phyloP scores from a whole-genome alignment of 306 rosid species.

The Nissolia schottii region DNA sequence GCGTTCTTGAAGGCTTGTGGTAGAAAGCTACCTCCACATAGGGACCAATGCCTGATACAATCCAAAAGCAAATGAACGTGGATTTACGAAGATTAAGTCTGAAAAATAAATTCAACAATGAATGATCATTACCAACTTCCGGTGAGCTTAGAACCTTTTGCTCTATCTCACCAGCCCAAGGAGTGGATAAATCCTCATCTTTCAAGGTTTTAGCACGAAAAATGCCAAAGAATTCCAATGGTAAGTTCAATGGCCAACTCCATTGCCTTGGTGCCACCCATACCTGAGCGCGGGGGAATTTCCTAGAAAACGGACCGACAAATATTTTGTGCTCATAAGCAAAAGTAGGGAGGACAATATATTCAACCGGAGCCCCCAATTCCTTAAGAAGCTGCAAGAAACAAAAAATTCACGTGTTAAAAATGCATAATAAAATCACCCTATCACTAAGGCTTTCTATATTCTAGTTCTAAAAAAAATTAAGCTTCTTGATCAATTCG shows the following conservation, averaged over 20 bases:
- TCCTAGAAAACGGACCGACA: conserved; percentile 93
- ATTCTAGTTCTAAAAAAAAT: neutral
- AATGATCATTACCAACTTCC: conserved; percentile 76
- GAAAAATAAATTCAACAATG: neutral
- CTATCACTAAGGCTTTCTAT: neutral
- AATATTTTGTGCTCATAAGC: conserved; percentile 95
- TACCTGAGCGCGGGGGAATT: conserved; percentile 76
- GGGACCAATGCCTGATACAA: conserved; percentile 80
- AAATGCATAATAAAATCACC: conserved; percentile 10
- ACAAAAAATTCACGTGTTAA: conserved; percentile 5
- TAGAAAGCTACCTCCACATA: conserved; percentile 96
- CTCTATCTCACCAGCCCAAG: conserved; percentile 85
- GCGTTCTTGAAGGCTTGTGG: conserved; percentile 80
- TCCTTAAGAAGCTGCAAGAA: conserved; percentile 78
- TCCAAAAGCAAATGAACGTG: conserved; percentile 30
- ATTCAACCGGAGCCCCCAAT: conserved; percentile 81
- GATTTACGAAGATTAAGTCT: neutral
- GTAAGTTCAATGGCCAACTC: conserved; percentile 99
- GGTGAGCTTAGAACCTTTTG: conserved; percentile 92
- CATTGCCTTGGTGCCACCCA: conserved; percentile 99
- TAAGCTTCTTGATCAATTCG: neutral
- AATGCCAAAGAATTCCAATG: conserved; percentile 82
- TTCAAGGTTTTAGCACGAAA: conserved; percentile 73
- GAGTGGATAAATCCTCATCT: conserved; percentile 63
- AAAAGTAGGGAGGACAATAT: conserved; percentile 85